A percentile compares a stretch with the other conserved stretches of the same genome.
Conservation (phyloP, 2,329 filamentous ascomycete species). For the Sclerotinia glacialis region DNA sequence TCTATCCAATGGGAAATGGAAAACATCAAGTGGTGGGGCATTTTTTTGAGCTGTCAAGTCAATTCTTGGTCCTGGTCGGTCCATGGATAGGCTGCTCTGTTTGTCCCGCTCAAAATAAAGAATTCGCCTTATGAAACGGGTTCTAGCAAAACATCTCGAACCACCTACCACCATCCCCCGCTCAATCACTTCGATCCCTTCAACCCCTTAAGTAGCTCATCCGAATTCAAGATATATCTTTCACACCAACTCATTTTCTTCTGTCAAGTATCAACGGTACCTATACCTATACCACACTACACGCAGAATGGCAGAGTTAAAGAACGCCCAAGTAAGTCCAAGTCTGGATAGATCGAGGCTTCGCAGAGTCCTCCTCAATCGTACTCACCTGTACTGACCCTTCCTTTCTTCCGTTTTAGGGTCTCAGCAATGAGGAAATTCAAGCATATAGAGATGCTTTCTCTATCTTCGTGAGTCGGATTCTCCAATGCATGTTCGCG, state of each 20-base stretch:
- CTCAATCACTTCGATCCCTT: not conserved
- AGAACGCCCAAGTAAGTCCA: slow-evolving; percentile 1
- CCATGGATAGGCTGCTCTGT: not conserved
- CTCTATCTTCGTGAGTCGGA: slow-evolving; percentile 16
- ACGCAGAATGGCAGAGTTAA: slow-evolving; percentile 11
- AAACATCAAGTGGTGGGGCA: not conserved
- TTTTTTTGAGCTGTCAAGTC: not conserved
- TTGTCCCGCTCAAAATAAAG: not conserved
- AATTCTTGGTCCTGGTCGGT: no score
- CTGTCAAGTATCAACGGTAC: not conserved
- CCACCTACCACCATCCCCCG: not conserved
- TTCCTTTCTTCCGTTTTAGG: not conserved
- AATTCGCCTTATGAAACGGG: slow-evolving; percentile 1
- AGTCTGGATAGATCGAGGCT: not conserved
- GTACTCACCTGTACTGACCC: not conserved
- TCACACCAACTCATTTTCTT: not conserved
- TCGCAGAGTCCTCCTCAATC: not conserved
- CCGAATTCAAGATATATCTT: not conserved
- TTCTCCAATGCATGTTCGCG: not conserved
- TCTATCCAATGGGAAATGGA: not conserved
- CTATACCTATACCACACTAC: not conserved
- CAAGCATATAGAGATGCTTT: slow-evolving; percentile 23
- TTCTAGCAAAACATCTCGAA: not conserved
- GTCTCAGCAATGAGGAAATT: slow-evolving; percentile 20
- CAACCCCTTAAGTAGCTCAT: slow-evolving; percentile 1